Evolutionary conservation across 306 rosid species (phyloP).

Genomic region (Dryas alaskensis): DNA sequence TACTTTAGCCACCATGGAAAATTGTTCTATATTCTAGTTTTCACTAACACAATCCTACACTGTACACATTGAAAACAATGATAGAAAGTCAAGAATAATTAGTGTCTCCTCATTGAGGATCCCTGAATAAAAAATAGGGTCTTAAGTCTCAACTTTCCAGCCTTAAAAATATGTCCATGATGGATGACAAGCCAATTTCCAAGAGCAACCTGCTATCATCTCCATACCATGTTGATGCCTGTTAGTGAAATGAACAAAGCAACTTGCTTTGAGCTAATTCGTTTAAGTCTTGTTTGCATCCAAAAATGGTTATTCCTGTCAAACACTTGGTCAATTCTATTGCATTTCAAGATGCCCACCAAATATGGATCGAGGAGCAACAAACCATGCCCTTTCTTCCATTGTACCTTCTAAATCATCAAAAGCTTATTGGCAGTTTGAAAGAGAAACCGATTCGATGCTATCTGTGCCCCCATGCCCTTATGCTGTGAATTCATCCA

Average conservation of each 20-base stretch:
- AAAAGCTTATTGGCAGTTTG: slow-evolving; percentile 20
- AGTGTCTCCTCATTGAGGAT: slow-evolving; percentile 43
- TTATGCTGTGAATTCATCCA: slow-evolving; percentile 30
- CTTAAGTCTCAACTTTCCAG: slow-evolving; percentile 42
- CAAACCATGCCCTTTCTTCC: slow-evolving; percentile 21
- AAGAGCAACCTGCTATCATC: slow-evolving; percentile 37
- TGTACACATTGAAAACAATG: slow-evolving; percentile 56
- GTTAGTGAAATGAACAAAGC: slow-evolving; percentile 30
- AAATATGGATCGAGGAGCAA: slow-evolving; percentile 20
- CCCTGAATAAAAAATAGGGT: slow-evolving; percentile 59
- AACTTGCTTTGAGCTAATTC: slow-evolving; percentile 10
- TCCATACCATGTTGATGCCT: slow-evolving; percentile 30
- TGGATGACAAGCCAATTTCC: slow-evolving; percentile 43
- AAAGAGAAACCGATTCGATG: slow-evolving; percentile 25
- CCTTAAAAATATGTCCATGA: slow-evolving; percentile 38
- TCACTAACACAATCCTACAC: slow-evolving; percentile 73
- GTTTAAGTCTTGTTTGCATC: slow-evolving; percentile 5
- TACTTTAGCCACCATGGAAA: slow-evolving; percentile 37
- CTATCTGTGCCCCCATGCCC: slow-evolving; percentile 18
- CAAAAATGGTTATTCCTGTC: slow-evolving; percentile 10
- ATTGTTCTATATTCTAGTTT: slow-evolving; percentile 54
- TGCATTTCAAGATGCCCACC: slow-evolving; percentile 27
- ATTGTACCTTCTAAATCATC: slow-evolving; percentile 32
- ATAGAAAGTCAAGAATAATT: slow-evolving; percentile 43
- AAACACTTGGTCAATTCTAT: slow-evolving; percentile 17